Evolutionary conservation across 768 basidiomycete genomes (phyloP).

Genomic region (Mycena vitilis): DNA sequence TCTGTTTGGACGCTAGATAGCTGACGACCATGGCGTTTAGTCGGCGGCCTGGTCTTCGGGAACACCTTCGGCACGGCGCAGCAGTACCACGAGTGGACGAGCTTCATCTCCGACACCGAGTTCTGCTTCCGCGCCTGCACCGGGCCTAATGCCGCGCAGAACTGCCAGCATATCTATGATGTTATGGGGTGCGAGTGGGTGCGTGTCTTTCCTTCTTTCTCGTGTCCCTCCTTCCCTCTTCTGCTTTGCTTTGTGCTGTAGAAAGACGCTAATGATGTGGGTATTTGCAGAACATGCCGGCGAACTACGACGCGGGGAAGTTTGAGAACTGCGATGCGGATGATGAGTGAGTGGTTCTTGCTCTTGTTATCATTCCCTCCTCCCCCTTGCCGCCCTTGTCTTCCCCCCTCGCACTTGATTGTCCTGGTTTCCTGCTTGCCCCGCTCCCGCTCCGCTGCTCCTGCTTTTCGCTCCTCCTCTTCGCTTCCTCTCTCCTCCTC

Average conservation of each 20-base stretch:
- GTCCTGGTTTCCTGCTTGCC: too few species aligned
- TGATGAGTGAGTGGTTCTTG: slow-evolving; percentile 51
- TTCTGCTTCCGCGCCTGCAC: slow-evolving; percentile 84
- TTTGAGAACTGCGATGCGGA: slow-evolving; percentile 79
- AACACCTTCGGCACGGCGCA: slow-evolving; percentile 61
- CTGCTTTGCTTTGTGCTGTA: too few species aligned
- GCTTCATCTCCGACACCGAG: slow-evolving; percentile 74
- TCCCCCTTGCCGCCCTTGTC: background rate
- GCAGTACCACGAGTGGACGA: slow-evolving; percentile 87
- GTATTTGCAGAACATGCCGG: slow-evolving; percentile 78
- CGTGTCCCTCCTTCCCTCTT: too few species aligned
- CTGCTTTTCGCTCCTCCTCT: background rate
- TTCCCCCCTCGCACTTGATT: too few species aligned
- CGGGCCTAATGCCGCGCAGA: slow-evolving; percentile 65
- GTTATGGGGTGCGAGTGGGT: slow-evolving; percentile 72
- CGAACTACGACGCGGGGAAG: slow-evolving; percentile 65
- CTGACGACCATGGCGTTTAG: slow-evolving; percentile 44
- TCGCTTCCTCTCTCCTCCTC: too few species aligned
- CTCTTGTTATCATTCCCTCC: too few species aligned
- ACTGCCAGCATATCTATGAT: slow-evolving; percentile 86
- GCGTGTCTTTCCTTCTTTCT: too few species aligned
- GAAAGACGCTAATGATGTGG: slow-evolving; percentile 19
- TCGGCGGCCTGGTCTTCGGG: slow-evolving; percentile 80
- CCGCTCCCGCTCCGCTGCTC: too few species aligned
- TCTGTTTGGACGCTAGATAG: too few species aligned